These are phyloP conservation scores for Thermomyces lanuginosus DNA, from an alignment of 2,329 filamentous ascomycete species.

Conservation along the genomic window DNA sequence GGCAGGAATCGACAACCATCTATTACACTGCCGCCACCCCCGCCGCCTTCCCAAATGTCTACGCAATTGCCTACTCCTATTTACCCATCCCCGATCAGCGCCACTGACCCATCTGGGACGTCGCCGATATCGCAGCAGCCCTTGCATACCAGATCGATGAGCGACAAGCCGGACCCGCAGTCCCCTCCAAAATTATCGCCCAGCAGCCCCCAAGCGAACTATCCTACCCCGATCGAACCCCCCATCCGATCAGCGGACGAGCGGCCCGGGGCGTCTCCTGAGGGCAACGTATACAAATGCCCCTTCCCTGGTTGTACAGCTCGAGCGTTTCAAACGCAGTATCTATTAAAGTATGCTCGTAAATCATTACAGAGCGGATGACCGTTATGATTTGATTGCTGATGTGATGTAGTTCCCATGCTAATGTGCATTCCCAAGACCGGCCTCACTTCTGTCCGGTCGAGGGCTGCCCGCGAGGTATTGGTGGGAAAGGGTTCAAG, in stretches of 20 bases:
- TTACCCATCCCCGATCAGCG: slow-evolving; percentile 23
- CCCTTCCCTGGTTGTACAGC: slow-evolving; percentile 41
- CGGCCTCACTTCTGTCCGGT: slow-evolving; percentile 50
- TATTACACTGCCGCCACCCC: slow-evolving; percentile 10
- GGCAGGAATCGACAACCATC: slow-evolving; percentile 17
- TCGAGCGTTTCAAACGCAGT: slow-evolving; percentile 46
- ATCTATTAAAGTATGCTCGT: slow-evolving; percentile 42
- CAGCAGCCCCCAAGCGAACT: slow-evolving; percentile 21
- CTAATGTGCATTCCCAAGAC: slow-evolving; percentile 46
- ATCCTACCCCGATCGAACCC: slow-evolving; percentile 22
- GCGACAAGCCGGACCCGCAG: slow-evolving; percentile 14
- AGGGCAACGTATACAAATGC: slow-evolving; percentile 33
- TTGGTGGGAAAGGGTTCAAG: slow-evolving; percentile 51
- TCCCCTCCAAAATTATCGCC: slow-evolving; percentile 14
- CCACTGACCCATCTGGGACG: slow-evolving; percentile 19
- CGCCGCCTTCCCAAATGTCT: slow-evolving; percentile 2
- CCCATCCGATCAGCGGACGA: slow-evolving; percentile 10
- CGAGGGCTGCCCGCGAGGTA: slow-evolving; percentile 39
- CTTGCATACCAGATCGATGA: too few relatives aligned
- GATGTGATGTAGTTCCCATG: slow-evolving; percentile 25
- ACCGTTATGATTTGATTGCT: too few relatives aligned
- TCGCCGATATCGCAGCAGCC: slow-evolving; percentile 23
- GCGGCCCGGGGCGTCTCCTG: slow-evolving; percentile 11
- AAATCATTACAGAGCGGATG: too few relatives aligned
- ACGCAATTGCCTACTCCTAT: slow-evolving; percentile 19